A percentile compares a stretch with the other conserved stretches of the same genome.
Evolutionary conservation across 768 basidiomycete species (phyloP).

Genomic region (Naganishia vishniacii): DNA sequence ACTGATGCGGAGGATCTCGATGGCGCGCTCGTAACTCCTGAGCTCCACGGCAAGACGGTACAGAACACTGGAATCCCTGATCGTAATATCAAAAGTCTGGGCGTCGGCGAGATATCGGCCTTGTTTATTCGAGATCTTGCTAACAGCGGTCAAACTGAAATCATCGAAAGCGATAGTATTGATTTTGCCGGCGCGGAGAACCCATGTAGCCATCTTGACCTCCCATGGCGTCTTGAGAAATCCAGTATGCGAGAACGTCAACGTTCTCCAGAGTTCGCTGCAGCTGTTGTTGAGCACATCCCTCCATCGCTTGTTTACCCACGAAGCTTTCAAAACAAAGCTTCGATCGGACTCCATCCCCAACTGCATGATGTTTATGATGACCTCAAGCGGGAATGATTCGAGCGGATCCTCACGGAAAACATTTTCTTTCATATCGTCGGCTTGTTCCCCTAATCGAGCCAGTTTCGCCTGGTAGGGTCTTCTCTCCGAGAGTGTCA

Average conservation of each 20-base stretch:
- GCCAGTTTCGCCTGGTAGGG: not conserved
- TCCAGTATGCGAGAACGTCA: not conserved
- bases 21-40: not conserved
- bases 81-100: not conserved
- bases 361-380: not conserved
- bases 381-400: not conserved
- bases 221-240: not conserved
- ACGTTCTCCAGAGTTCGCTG: not conserved
- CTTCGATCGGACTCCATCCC: not conserved
- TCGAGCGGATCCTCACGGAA: not conserved
- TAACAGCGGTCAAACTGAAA: not conserved
- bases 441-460: not conserved
- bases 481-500: not conserved
- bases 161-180: not conserved
- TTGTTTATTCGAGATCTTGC: not conserved
- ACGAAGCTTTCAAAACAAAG: not conserved
- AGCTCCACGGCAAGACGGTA: too few relatives aligned
- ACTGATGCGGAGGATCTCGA: not conserved
- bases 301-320: not conserved
- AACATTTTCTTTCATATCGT: not conserved
- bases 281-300: not conserved
- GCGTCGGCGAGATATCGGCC: not conserved
- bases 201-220: not conserved
- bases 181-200: not conserved
- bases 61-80: not conserved